Evolutionary conservation across 805 yeast species (phyloP).

Genomic region (Starmerella apicola): DNA sequence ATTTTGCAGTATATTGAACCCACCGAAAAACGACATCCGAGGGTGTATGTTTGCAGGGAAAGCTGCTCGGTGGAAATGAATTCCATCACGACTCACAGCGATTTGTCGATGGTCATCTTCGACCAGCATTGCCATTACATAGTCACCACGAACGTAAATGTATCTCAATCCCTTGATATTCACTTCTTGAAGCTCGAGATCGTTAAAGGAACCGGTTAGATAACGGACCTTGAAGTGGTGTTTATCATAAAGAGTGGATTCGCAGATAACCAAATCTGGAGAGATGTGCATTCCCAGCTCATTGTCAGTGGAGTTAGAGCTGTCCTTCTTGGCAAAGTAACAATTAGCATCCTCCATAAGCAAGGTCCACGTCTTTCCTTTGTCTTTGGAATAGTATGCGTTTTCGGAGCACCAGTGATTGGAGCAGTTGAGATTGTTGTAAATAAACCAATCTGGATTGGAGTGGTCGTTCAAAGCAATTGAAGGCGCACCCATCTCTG

Average conservation of each 20-base stretch:
- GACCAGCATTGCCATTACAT: conserved; percentile 54
- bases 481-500: conserved; percentile 26
- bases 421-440: conserved; percentile 57
- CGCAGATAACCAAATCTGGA: conserved; percentile 53
- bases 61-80: conserved; percentile 58
- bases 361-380: conserved; percentile 49
- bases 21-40: conserved; percentile 53
- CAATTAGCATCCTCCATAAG: conserved; percentile 50
- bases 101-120: conserved; percentile 46
- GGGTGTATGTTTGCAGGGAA: conserved; percentile 61
- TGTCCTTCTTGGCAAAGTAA: conserved; percentile 47
- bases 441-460: conserved; percentile 47
- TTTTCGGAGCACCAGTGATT: conserved; percentile 38
- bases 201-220: conserved; percentile 30
- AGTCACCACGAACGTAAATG: conserved; percentile 58
- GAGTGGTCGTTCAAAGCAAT: conserved; percentile 45
- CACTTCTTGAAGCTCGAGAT: conserved; percentile 33
- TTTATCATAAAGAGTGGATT: conserved; percentile 23
- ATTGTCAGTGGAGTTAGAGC: conserved; percentile 34
- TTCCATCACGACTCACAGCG: conserved; percentile 70
- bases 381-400: conserved; percentile 53
- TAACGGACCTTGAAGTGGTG: conserved; percentile 34
- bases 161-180: conserved; percentile 56
- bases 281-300: too few species aligned
- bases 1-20: conserved; percentile 65